Evolutionary conservation across 192 early-diverging fungal genomes (phyloP).

Genomic region (Linnemannia exigua): DNA sequence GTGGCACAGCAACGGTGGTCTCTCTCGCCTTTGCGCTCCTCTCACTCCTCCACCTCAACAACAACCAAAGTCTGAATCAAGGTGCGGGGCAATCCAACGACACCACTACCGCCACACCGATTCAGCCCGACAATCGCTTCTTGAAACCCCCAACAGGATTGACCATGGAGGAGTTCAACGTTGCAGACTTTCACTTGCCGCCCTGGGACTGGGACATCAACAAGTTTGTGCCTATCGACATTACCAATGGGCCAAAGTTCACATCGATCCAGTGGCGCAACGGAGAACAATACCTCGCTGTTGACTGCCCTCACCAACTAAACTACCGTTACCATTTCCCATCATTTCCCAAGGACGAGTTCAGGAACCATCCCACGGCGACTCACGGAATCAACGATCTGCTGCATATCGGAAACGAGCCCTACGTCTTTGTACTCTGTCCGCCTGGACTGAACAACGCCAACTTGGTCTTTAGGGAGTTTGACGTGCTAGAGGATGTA

Average conservation of each 20-base stretch:
- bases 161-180: conserved; percentile 36
- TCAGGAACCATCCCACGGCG: conserved; percentile 20
- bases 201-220: conserved; percentile 53
- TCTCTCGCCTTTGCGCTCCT: conserved; percentile 40
- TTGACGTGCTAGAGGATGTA: conserved; percentile 14
- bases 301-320: conserved; percentile 26
- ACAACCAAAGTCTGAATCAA: neutral
- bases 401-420: conserved; percentile 28
- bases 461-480: conserved; percentile 50
- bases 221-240: conserved; percentile 28
- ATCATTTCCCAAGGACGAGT: conserved; percentile 34
- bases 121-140: conserved; percentile 18
- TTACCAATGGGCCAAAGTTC: conserved; percentile 38
- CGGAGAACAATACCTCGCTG: conserved; percentile 36
- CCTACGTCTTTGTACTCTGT: conserved; percentile 50
- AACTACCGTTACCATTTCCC: conserved; percentile 37
- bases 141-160: conserved; percentile 38
- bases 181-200: conserved; percentile 30
- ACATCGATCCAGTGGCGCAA: conserved; percentile 41
- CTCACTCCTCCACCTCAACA: conserved; percentile 31
- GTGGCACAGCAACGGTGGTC: conserved; percentile 28
- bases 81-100: neutral
- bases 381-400: conserved; percentile 21
- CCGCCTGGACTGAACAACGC: conserved; percentile 44
- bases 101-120: neutral